These are phyloP conservation scores for Neophaeococcomyces mojaviensis DNA, from an alignment of 2,329 filamentous ascomycete species.

Conservation along the genomic window DNA sequence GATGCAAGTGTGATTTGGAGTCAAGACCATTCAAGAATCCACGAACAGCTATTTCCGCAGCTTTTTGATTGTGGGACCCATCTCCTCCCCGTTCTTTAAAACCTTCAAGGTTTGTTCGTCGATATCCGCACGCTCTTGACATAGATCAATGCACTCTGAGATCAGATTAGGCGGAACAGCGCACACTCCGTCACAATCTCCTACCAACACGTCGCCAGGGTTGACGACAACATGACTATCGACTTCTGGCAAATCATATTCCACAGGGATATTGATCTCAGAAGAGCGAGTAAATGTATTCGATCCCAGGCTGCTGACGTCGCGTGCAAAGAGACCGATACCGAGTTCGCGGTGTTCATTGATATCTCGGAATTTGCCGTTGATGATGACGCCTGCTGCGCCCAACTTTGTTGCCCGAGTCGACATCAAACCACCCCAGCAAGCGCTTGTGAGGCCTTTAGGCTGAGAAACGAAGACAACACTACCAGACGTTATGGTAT, in stretches of 20 bases:
- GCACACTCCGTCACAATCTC: slow-evolving; percentile 27
- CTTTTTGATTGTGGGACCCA: slow-evolving; percentile 31
- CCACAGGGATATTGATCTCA: slow-evolving; percentile 29
- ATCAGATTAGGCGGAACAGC: slow-evolving; percentile 15
- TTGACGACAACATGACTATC: slow-evolving; percentile 24
- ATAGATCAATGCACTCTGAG: slow-evolving; percentile 28
- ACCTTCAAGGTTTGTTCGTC: slow-evolving; percentile 30
- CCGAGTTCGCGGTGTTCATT: slow-evolving; percentile 27
- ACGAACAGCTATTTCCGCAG: slow-evolving; percentile 29
- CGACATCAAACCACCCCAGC: slow-evolving; percentile 36
- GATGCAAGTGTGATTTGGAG: too few relatives aligned
- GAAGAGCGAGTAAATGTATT: slow-evolving; percentile 30
- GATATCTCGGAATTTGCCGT: slow-evolving; percentile 33
- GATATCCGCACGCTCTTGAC: slow-evolving; percentile 28
- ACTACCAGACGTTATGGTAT: slow-evolving; percentile 27
- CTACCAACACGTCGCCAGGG: slow-evolving; percentile 31
- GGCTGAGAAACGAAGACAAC: slow-evolving; percentile 34
- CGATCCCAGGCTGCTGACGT: slow-evolving; percentile 27
- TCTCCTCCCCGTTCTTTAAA: slow-evolving; percentile 27
- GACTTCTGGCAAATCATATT: slow-evolving; percentile 20
- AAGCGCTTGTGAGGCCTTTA: slow-evolving; percentile 27
- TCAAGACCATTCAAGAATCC: too few relatives aligned
- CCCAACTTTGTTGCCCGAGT: slow-evolving; percentile 29
- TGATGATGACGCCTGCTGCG: slow-evolving; percentile 33
- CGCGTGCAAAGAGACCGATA: slow-evolving; percentile 27